A percentile compares a stretch with the other conserved stretches of the same genome.
These are phyloP conservation scores for Casuarina cunninghamiana DNA, from an alignment of 306 rosid genomes.

Conservation along the genomic window DNA sequence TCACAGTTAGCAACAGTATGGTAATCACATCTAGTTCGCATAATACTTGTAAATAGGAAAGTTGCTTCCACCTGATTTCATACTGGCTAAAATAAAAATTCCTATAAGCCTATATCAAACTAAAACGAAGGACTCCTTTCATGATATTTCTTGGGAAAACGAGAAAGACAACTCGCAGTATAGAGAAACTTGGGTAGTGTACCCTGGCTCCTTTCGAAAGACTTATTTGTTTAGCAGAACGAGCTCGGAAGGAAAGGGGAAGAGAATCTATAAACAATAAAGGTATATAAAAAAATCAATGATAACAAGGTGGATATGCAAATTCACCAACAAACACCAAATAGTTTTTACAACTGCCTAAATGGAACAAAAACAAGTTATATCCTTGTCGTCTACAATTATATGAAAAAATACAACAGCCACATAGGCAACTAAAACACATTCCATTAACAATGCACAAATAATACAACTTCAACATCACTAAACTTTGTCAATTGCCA, in stretches of 20 bases:
- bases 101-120: not conserved
- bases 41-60: not conserved
- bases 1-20: not conserved
- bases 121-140: not conserved
- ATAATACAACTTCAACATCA: not conserved
- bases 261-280: not conserved
- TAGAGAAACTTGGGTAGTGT: not conserved
- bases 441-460: not conserved
- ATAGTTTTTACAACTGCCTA: not conserved
- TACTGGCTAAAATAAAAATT: not conserved
- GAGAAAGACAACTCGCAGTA: not conserved
- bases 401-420: not conserved
- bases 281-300: not conserved
- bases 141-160: not conserved
- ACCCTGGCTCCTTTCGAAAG: not conserved
- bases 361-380: not conserved
- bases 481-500: not conserved
- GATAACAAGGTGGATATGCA: not conserved
- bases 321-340: not conserved
- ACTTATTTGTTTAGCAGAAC: not conserved
- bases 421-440: not conserved
- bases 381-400: not conserved
- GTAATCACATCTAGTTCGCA: not conserved
- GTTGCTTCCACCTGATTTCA: not conserved
- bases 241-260: not conserved